Conservation (phyloP, 257 asterid genomes). For the Ilex aquifolium region DNA sequence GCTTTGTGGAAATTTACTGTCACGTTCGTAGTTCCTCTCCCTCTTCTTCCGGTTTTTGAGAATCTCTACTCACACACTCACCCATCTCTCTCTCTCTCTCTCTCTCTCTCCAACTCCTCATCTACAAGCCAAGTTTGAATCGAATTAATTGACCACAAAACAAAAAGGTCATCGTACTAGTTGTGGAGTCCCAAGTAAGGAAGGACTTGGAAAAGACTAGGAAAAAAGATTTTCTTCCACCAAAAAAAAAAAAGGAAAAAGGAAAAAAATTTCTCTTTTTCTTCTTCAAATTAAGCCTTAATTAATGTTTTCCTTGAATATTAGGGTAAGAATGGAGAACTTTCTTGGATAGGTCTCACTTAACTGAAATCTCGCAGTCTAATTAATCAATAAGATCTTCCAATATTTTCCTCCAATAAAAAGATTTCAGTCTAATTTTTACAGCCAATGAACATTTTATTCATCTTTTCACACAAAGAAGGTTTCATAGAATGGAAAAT, state of each 20-base stretch:
- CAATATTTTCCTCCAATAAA: no score
- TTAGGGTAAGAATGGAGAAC: no score
- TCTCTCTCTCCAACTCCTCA: not conserved
- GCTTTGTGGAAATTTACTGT: conserved; percentile 32
- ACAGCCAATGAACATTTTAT: no score
- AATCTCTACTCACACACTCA: not conserved
- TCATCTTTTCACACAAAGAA: no score
- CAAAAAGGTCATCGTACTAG: not conserved
- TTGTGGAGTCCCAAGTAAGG: not conserved
- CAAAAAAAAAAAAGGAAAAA: not conserved
- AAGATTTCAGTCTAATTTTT: no score
- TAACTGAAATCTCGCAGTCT: not conserved
- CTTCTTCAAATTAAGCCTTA: not conserved
- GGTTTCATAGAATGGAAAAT: no score
- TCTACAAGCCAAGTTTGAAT: not conserved
- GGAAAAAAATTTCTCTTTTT: not conserved
- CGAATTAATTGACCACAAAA: not conserved
- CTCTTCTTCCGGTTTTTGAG: conserved; percentile 20
- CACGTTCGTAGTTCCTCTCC: conserved; percentile 40
- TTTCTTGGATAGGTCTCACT: not conserved
- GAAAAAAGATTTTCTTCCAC: not conserved
- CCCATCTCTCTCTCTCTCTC: not conserved
- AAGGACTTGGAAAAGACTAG: not conserved
- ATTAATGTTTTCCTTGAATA: not conserved
- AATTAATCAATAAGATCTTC: not conserved